These are phyloP conservation scores for Eucalyptus albens DNA, from an alignment of 345 rosid species.

Conservation along the genomic window DNA sequence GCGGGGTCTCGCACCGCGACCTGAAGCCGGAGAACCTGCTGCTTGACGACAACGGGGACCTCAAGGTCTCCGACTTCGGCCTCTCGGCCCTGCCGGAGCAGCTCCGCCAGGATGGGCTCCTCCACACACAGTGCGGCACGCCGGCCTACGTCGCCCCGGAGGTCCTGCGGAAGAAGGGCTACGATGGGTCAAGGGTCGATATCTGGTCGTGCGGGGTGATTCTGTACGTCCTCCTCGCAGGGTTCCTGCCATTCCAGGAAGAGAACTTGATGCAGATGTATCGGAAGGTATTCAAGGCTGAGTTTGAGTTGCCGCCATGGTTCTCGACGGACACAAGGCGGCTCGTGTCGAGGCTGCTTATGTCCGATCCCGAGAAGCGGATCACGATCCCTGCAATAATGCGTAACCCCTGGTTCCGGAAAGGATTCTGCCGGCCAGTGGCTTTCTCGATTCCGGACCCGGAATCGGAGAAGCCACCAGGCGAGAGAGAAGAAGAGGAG, in stretches of 20 bases:
- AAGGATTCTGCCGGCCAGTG: constrained; percentile 27
- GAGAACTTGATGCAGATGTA: constrained; percentile 60
- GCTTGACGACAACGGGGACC: constrained; percentile 50
- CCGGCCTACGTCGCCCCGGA: constrained; percentile 94
- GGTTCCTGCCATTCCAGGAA: constrained; percentile 62
- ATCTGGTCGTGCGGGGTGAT: constrained; percentile 93
- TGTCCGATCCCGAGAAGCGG: constrained; percentile 47
- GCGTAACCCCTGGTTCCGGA: constrained; percentile 57
- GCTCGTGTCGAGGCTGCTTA: constrained; percentile 44
- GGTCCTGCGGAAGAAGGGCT: constrained; percentile 73
- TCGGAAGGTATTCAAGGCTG: constrained; percentile 42
- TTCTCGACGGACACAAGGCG: constrained; percentile 37
- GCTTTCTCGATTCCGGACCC: constrained; percentile 19
- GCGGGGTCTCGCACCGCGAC: constrained; percentile 83
- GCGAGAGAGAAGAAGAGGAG: neutral
- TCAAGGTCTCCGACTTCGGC: constrained; percentile 77
- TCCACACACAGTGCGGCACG: constrained; percentile 78
- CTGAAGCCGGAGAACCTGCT: constrained; percentile 77
- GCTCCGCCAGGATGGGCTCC: constrained; percentile 54
- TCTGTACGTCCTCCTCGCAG: constrained; percentile 58
- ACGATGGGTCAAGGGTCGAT: constrained; percentile 79
- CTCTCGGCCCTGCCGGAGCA: constrained; percentile 68
- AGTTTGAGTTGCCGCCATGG: constrained; percentile 60
- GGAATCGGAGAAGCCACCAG: neutral
- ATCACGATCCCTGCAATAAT: constrained; percentile 54